Base-by-base conservation (phyloP, 352 stramenopile genomes). In the Pythium aquatile region DNA sequence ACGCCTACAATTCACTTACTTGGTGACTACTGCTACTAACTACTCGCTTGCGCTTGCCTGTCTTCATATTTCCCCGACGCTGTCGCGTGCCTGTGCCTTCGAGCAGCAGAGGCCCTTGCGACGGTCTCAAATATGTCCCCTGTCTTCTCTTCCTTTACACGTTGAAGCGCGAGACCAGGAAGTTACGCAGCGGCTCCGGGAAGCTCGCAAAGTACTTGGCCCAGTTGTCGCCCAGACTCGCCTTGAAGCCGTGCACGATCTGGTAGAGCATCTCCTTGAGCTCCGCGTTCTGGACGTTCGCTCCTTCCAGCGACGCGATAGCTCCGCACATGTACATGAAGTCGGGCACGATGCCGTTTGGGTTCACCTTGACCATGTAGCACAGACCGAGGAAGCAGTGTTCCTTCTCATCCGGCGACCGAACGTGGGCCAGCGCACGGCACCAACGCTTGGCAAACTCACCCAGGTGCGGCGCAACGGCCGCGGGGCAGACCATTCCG, bases 301-400 rank as follows among this genome's bases (percentile, higher is more conserved):
- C 81, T 57, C 84, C 84, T 59, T 96, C 85, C 14, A 96, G 77
- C 68, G 87, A 96, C 63, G 87, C 87, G 54, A 96, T 91, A 11
- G 87, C 87, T 61, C 86, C 86, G 51, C 85, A 94, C 83, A 96
- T 92, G 73, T 91, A 93, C 85, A 96, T 94, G 58, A 96, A 96
- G 55, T 96, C 85, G 11, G 83, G 74, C 10, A 96, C 79, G 48
- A 94, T 94, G 32, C 84, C 85, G 61, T 89, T 91, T 63, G 90
- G 90, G 72, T 97, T 96, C 30, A 90, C 75, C 74, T 96, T 91
- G 59, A 97, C 86, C 77, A 97, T 93, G 72, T 97, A 93, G 74
- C 89, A 97, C 6, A 97, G 72, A 0, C 90, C 90, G 46, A 94
- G 60, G 52, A 97, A 97, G 63, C 86, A 94, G 64, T 94, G 85